Base-by-base conservation (phyloP, 768 basidiomycete genomes). In the Leccinellum rugosiceps region DNA sequence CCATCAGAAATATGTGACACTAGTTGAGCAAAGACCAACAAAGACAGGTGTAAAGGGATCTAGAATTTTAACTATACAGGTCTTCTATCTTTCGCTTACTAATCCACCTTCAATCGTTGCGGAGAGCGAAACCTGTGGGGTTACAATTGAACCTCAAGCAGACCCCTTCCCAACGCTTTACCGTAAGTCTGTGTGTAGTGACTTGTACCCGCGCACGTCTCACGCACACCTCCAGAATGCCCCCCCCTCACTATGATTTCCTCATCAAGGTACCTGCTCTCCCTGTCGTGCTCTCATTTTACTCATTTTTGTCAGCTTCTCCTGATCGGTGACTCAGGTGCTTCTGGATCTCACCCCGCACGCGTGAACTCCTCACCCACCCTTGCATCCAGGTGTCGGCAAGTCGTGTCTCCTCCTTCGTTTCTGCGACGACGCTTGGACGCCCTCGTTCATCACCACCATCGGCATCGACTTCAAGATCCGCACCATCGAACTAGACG, bases 381-480 rank as follows among this genome's bases (percentile, higher is more conserved):
- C 17, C 53, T 54, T 52, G 49, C 48, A 41, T 30, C 52, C 65
- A 87, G 94, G 94, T 76, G 95, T 97, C 66, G 94, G 96, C 61
- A 95, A 99, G 81, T 98, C 95, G 26, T 94, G 92, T 77, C 81
- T 94, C n/a, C 80, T 94, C 52, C 83, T 94, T 59, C 89, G 94
- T 63, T 99, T 99, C 85, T 98, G 94, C 72, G 97, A 98, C 79
- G 97, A 99, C 76, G 92, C 95, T 62, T 99, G 95, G 94, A 98
- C 97, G 32, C 95, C 95, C 49, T 94, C 92, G 45, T 98, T 98
- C 80, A 98, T 98, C 76, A 98, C 95, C 56, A 99, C 97, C 56
- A 99, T 99, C 74, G 97, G 96, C 58, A 95, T 98, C 65, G 94
- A 97, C 84, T 97, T 97, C 83, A 96, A 95, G 87, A 98, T 98